Conservation (phyloP, 1,284 basidiomycete genomes). For the Pyrrhoderma lamaoense region DNA sequence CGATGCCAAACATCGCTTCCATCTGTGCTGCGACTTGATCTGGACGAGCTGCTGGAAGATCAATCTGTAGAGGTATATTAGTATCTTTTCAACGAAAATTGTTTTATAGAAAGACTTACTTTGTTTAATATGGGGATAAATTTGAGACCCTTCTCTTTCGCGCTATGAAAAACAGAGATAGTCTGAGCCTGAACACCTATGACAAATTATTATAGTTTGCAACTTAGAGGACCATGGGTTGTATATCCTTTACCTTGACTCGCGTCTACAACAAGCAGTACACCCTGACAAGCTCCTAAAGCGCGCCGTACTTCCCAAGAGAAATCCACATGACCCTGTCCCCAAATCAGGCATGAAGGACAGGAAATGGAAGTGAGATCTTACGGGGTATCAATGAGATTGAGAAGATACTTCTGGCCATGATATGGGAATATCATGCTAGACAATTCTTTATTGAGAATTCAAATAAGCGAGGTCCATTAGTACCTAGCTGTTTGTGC, state of each 20-base stretch:
- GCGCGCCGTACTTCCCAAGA: conserved; percentile 94
- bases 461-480: conserved; percentile 2
- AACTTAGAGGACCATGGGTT: too few species aligned
- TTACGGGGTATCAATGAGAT: conserved; percentile 91
- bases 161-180: conserved; percentile 90
- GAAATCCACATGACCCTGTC: conserved; percentile 92
- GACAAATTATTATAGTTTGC: too few species aligned
- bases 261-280: conserved; percentile 86
- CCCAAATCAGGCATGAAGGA: conserved; percentile 2
- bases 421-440: conserved; percentile 71
- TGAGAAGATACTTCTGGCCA: conserved; percentile 69
- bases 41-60: conserved; percentile 81
- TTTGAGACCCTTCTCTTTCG: conserved; percentile 72
- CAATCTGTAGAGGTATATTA: conserved; percentile 51
- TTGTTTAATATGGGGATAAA: conserved; percentile 96
- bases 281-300: conserved; percentile 90
- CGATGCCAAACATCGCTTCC: conserved; percentile 72
- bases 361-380: conserved; percentile 22
- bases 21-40: conserved; percentile 77
- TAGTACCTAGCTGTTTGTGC: conserved; percentile 81
- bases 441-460: conserved; percentile 15
- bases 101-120: conserved; percentile 34
- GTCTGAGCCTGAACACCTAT: conserved; percentile 85
- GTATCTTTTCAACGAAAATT: background rate
- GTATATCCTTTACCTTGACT: conserved; percentile 61